Evolutionary conservation across 305 asterid species (phyloP).

Genomic region (Fraxinus greggii): DNA sequence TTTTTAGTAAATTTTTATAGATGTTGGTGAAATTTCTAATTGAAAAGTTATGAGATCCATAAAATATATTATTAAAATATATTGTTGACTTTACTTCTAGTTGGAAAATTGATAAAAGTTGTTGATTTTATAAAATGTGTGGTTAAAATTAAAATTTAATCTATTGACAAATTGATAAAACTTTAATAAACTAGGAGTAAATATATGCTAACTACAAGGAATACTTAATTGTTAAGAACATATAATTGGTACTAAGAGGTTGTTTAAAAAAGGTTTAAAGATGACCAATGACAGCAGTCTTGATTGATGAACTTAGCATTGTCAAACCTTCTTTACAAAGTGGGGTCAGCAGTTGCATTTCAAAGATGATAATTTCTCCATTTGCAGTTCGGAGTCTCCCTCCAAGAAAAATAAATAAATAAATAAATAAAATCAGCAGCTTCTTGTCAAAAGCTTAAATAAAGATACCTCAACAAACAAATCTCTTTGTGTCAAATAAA

Average conservation of each 20-base stretch:
- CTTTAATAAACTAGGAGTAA: background rate
- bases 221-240: background rate
- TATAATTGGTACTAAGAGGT: background rate
- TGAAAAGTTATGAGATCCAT: too few relatives aligned
- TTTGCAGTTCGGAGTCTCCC: background rate
- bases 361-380: background rate
- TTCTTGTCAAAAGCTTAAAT: slow-evolving; percentile 62
- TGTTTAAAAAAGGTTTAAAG: background rate
- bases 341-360: slow-evolving; percentile 34
- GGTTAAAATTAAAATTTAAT: too few relatives aligned
- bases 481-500: slow-evolving; percentile 8
- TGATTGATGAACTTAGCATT: slow-evolving; percentile 28
- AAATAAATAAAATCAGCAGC: slow-evolving; percentile 28
- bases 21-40: too few relatives aligned
- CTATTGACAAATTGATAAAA: background rate
- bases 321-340: slow-evolving; percentile 49
- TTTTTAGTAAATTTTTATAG: too few relatives aligned
- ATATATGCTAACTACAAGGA: background rate
- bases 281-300: slow-evolving; percentile 6
- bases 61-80: too few relatives aligned
- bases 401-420: slow-evolving; percentile 19
- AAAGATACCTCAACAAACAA: slow-evolving; percentile 38
- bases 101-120: too few relatives aligned
- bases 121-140: too few relatives aligned
- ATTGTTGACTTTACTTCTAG: too few relatives aligned